Percentiles rank a stretch among this genome's conserved stretches.
Conservation (phyloP, 1,139 yeast species). For the Scheffersomyces quercinus region DNA sequence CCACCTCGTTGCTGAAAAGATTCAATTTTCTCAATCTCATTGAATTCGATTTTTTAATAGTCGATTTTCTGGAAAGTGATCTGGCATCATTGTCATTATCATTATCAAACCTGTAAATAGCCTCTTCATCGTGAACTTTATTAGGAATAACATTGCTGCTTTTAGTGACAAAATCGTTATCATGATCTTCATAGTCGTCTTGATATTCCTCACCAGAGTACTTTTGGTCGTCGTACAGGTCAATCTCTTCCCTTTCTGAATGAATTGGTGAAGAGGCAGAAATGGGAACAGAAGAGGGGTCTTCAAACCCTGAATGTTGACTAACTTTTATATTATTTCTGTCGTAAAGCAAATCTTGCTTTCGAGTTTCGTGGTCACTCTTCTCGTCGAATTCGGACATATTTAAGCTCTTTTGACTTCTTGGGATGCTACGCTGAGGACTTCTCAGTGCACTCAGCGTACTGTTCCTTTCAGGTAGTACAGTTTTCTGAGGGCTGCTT, state of each 20-base stretch:
- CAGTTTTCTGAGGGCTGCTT: no score
- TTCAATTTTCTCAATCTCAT: slow-evolving; percentile 46
- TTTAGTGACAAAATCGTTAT: no score
- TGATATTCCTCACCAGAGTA: no score
- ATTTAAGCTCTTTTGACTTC: neutral
- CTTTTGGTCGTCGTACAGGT: no score
- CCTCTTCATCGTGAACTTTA: slow-evolving; percentile 20
- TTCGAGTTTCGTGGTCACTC: no score
- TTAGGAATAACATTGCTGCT: no score
- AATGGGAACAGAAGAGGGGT: neutral
- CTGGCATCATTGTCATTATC: slow-evolving; percentile 21
- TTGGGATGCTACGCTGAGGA: neutral
- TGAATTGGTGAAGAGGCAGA: neutral
- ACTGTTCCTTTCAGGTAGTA: no score
- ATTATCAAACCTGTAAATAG: slow-evolving; percentile 32
- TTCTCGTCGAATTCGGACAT: no score
- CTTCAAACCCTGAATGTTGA: neutral
- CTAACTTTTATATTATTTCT: neutral
- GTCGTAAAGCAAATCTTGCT: no score
- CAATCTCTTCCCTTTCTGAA: neutral
- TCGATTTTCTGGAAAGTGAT: slow-evolving; percentile 39
- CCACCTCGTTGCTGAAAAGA: slow-evolving; percentile 25
- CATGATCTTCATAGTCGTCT: no score
- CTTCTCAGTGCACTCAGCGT: no score
- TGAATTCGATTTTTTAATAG: slow-evolving; percentile 42